These are phyloP conservation scores for Orbilia ellipsospora DNA, from an alignment of 2,329 filamentous ascomycete genomes.

Conservation along the genomic window DNA sequence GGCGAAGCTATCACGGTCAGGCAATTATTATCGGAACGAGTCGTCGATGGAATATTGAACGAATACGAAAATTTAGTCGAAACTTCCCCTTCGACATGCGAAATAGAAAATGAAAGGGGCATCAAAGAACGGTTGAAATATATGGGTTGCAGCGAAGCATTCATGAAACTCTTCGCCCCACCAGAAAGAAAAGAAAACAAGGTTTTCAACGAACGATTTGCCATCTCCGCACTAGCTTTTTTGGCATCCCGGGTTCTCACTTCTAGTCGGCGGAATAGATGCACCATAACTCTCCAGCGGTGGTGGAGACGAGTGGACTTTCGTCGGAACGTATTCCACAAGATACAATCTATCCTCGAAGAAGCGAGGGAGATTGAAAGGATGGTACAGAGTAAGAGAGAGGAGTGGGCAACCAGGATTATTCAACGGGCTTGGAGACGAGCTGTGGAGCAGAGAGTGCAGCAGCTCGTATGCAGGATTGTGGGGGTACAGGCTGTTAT, in stretches of 20 bases:
- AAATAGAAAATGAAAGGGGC: constrained; percentile 10
- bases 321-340: constrained; percentile 39
- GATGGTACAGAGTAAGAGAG: constrained; percentile 14
- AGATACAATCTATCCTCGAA: constrained; percentile 24
- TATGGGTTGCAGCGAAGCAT: constrained; percentile 60
- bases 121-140: constrained; percentile 61
- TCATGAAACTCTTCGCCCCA: constrained; percentile 58
- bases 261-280: constrained; percentile 61
- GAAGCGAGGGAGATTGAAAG: constrained; percentile 46
- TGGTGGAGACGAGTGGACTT: constrained; percentile 56
- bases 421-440: constrained; percentile 57
- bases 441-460: constrained; percentile 33
- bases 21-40: constrained; percentile 68
- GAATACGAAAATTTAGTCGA: constrained; percentile 65
- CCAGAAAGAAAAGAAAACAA: constrained; percentile 61
- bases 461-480: constrained; percentile 12
- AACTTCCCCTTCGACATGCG: constrained; percentile 60
- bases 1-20: constrained; percentile 66
- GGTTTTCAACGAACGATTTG: constrained; percentile 69
- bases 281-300: constrained; percentile 48
- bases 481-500: constrained; percentile 15
- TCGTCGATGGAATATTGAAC: constrained; percentile 69
- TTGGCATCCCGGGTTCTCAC: constrained; percentile 70
- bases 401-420: constrained; percentile 50
- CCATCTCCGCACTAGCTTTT: constrained; percentile 70